These are phyloP conservation scores for Pseudocercospora crystallina DNA, from an alignment of 2,329 filamentous ascomycete species.

Conservation along the genomic window DNA sequence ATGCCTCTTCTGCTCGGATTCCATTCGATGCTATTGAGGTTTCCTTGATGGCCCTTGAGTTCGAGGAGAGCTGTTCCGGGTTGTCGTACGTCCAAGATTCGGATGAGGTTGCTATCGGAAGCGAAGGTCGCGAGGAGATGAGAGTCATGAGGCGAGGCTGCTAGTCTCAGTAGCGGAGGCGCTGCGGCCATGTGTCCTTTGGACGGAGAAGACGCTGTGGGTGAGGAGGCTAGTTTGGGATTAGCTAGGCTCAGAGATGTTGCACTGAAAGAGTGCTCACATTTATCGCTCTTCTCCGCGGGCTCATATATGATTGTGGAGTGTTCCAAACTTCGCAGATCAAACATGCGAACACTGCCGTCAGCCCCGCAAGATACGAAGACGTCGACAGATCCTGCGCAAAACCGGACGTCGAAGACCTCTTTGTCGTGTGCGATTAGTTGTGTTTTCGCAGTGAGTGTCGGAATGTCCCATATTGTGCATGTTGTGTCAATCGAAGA, in stretches of 20 bases:
- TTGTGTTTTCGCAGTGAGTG: slow-evolving; percentile 95
- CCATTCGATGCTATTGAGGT: slow-evolving; percentile 95
- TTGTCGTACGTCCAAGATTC: slow-evolving; percentile 93
- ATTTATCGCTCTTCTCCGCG: slow-evolving; percentile 71
- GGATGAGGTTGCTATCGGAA: slow-evolving; percentile 85
- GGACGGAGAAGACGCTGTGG: slow-evolving; percentile 65
- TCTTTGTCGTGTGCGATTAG: slow-evolving; percentile 98
- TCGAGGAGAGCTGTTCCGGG: slow-evolving; percentile 93
- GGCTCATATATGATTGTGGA: slow-evolving; percentile 99
- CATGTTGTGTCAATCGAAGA: slow-evolving; percentile 99
- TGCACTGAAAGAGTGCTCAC: slow-evolving; percentile 28
- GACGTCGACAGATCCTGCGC: slow-evolving; percentile 95
- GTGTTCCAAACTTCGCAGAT: slow-evolving; percentile 91
- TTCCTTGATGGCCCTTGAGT: slow-evolving; percentile 79
- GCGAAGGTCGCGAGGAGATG: slow-evolving; percentile 97
- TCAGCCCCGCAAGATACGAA: slow-evolving; percentile 98
- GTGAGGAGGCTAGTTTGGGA: slow-evolving; percentile 37
- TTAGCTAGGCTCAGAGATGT: not conserved
- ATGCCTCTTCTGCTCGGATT: slow-evolving; percentile 82
- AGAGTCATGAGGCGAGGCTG: slow-evolving; percentile 90
- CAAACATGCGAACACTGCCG: slow-evolving; percentile 98
- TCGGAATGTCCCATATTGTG: slow-evolving; percentile 99
- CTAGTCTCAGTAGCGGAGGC: slow-evolving; percentile 72
- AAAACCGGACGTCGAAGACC: slow-evolving; percentile 97
- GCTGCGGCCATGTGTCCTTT: slow-evolving; percentile 67